These are phyloP conservation scores for Epichloe brachyelytri DNA, from an alignment of 2,329 filamentous ascomycete genomes.

Conservation along the genomic window DNA sequence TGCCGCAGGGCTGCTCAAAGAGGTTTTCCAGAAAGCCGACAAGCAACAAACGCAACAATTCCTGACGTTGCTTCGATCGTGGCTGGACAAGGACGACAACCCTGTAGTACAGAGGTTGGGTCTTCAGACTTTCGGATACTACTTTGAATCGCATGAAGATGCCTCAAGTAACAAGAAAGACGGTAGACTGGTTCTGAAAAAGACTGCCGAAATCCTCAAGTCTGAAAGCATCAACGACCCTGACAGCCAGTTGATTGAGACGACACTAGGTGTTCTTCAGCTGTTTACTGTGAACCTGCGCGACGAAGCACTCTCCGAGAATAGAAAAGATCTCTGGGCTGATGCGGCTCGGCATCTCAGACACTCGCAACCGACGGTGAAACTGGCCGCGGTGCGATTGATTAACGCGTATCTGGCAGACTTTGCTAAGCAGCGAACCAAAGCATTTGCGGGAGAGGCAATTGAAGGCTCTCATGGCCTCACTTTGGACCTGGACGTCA, in stretches of 20 bases:
- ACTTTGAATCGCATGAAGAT: slow-evolving; percentile 57
- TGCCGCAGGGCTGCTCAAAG: slow-evolving; percentile 66
- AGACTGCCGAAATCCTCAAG: slow-evolving; percentile 38
- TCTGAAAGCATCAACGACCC: slow-evolving; percentile 38
- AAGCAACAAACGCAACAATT: slow-evolving; percentile 59
- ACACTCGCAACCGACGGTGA: slow-evolving; percentile 61
- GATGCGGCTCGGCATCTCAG: slow-evolving; percentile 55
- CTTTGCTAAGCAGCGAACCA: slow-evolving; percentile 48
- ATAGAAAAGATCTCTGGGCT: slow-evolving; percentile 56
- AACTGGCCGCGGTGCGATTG: slow-evolving; percentile 62
- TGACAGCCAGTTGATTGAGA: slow-evolving; percentile 63
- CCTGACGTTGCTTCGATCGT: slow-evolving; percentile 55
- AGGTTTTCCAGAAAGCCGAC: slow-evolving; percentile 68
- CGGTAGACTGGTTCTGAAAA: slow-evolving; percentile 46
- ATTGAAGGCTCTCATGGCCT: slow-evolving; percentile 61
- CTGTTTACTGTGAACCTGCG: slow-evolving; percentile 57
- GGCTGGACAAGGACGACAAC: slow-evolving; percentile 66
- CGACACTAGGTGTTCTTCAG: slow-evolving; percentile 55
- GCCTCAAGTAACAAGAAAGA: slow-evolving; percentile 53
- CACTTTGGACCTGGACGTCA: slow-evolving; percentile 47
- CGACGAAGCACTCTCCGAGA: slow-evolving; percentile 44
- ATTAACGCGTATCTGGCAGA: slow-evolving; percentile 69
- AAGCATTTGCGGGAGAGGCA: slow-evolving; percentile 38
- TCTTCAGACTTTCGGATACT: slow-evolving; percentile 70
- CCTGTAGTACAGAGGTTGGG: slow-evolving; percentile 57